A percentile compares a stretch with the other conserved stretches of the same genome.
Conservation (phyloP, 768 basidiomycete genomes). For the Pluteus cervinus region DNA sequence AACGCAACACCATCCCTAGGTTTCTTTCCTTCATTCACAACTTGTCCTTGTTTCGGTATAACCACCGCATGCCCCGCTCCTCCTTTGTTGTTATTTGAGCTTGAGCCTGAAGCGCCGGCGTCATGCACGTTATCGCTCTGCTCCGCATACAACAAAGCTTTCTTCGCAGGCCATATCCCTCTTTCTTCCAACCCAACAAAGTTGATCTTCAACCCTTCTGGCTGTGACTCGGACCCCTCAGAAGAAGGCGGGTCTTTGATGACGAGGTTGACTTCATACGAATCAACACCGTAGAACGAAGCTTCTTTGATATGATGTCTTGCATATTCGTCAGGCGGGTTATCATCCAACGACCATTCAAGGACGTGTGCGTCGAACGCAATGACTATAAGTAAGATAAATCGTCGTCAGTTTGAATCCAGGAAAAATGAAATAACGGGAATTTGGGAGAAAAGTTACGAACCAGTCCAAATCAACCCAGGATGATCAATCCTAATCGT, state of each 20-base stretch:
- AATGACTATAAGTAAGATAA: conserved; percentile 43
- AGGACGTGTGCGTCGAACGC: conserved; percentile 90
- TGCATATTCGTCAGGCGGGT: conserved; percentile 67
- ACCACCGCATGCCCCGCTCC: not conserved
- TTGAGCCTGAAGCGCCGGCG: too few species aligned
- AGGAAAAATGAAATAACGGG: not conserved
- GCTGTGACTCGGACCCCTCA: conserved; percentile 36
- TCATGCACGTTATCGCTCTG: too few species aligned
- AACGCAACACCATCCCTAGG: conserved; percentile 61
- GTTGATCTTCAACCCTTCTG: conserved; percentile 24
- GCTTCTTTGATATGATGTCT: conserved; percentile 92
- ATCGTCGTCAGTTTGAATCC: not conserved
- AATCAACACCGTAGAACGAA: conserved; percentile 74
- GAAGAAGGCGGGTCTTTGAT: conserved; percentile 40
- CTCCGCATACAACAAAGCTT: conserved; percentile 34
- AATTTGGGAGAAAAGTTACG: conserved; percentile 12
- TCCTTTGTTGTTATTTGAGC: too few species aligned
- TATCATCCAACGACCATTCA: conserved; percentile 74
- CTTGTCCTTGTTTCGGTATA: too few species aligned
- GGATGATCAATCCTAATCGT: conserved; percentile 71
- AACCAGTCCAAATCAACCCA: conserved; percentile 82
- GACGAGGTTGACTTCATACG: conserved; percentile 69
- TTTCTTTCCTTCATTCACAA: too few species aligned
- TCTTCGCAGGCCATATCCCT: conserved; percentile 80
- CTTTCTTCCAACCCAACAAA: conserved; percentile 81